Evolutionary conservation across 2,329 filamentous ascomycete genomes (phyloP), one percentile per base, ranked within the genome.

Genomic region (Claviceps sorghi): DNA sequence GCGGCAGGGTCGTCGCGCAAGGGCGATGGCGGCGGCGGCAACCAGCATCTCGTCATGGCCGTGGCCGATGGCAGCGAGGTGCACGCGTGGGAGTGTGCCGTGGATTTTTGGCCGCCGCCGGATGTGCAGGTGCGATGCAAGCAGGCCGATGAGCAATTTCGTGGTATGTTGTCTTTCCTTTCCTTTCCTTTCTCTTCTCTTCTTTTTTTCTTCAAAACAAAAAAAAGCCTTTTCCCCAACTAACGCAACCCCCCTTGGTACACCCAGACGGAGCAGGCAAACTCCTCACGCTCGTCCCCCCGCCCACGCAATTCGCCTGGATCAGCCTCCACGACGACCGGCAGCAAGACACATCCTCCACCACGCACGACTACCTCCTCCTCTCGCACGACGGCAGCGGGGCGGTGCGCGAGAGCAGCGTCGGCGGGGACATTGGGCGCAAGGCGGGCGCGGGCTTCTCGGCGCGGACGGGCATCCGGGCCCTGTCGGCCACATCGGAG

Each of bases 71-170:
- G 54, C 2, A 49, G 53, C 29, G 54, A 54, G 5, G 34, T 59
- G 10, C 32, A 50, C 11, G 52, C 58, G 0, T 61, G 56, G 56
- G 55, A 60, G 26, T 61, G 60, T 48, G 49, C 53, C 1, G 15
- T 57, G 2, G 55, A 57, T 48, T 52, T 52, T 30, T 57, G 51
- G 47, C 48, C 53, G 15, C 55, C 56, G 19, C 50, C 52, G 1
- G 52, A 49, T 19, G 43, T 50, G 10, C 54, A 57, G 9, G 30
- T 53, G 4, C 51, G 50, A 30, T 62, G 59, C 43, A 44, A 52
- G 6, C 46, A 53, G 49, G 32, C 51, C 13, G 56, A 54, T 10
- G 51, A 49, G 1, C 51, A 48, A 5, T 56, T 58, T 30, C 32
- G 50, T 21, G 55, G 59, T 59, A 53, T 13, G 52, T 53, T 26